Evolutionary conservation across 352 stramenopile species (phyloP).

Genomic region (Pythium plurisporium): DNA sequence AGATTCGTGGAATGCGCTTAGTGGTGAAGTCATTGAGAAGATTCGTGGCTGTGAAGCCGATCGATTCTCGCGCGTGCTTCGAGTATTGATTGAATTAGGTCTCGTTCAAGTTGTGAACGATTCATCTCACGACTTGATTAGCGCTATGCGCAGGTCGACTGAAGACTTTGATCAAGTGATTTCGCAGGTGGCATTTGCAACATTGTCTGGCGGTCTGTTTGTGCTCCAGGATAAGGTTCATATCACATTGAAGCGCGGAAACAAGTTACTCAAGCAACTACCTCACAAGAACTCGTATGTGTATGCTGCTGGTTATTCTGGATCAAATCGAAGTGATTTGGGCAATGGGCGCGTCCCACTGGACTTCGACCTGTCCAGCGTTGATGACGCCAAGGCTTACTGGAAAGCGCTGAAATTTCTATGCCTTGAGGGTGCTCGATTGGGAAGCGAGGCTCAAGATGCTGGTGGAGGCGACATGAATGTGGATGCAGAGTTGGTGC

Average conservation of each 20-base stretch:
- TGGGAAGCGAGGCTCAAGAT: slow-evolving; percentile 36
- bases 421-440: slow-evolving; percentile 52
- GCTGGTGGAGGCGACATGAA: slow-evolving; percentile 43
- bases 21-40: slow-evolving; percentile 39
- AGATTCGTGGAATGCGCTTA: slow-evolving; percentile 46
- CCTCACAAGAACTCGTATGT: slow-evolving; percentile 55
- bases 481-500: slow-evolving; percentile 50
- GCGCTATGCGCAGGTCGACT: slow-evolving; percentile 40
- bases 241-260: slow-evolving; percentile 55
- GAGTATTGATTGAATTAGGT: slow-evolving; percentile 63
- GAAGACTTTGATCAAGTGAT: slow-evolving; percentile 73
- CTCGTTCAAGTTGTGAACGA: slow-evolving; percentile 55
- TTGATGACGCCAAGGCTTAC: slow-evolving; percentile 51
- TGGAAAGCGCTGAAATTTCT: slow-evolving; percentile 74
- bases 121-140: slow-evolving; percentile 49
- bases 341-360: slow-evolving; percentile 54
- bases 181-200: slow-evolving; percentile 71
- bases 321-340: slow-evolving; percentile 45
- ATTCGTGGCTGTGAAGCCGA: slow-evolving; percentile 66
- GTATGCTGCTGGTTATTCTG: slow-evolving; percentile 56
- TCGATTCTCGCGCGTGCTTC: slow-evolving; percentile 63
- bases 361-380: slow-evolving; percentile 35
- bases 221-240: slow-evolving; percentile 38
- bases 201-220: slow-evolving; percentile 64
- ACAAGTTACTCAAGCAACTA: slow-evolving; percentile 45